Evolutionary conservation across 2,329 filamentous ascomycete genomes (phyloP), one percentile per base, ranked within the genome.

Genomic region (Sclerotinia trifoliorum): DNA sequence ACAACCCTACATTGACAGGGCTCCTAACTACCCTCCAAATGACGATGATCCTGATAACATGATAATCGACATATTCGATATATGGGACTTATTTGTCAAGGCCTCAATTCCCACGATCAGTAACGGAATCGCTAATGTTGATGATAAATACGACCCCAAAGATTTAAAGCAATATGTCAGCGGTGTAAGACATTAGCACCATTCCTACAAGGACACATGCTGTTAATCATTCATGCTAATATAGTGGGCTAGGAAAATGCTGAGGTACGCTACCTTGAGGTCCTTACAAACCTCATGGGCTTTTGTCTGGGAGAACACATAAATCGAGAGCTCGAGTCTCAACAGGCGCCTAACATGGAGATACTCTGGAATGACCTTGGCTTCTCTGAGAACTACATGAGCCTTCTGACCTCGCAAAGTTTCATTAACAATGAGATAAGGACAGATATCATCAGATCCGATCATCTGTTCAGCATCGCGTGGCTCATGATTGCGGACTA

Each of bases 401-500:
- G n/a, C 10, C 10, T 35, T 11, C 17, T 56, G 17, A 56, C 54
- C 54, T 5, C 17, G 10, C 3, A 11, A 39, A 56, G 32, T 3
- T 56, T 56, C 10, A 35, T 56, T 21, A 11, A n/a, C 1, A 56
- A 56, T 13, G 54, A 56, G 54, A 19, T 56, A 39, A 5, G 54
- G 17, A 39, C 54, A 6, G 54, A 56, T 29, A 56, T 56, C 7
- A 6, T 19, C 21, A 35, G 54, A 19, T 17, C 10, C 8, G 32
- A 56, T 39, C 54, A 56, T 39, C 21, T 56, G n/a, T 56, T 56
- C n/a, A 56, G 54, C 32, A 56, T 56, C 11, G 29, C 54, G 29
- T 56, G 54, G 29, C 54, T 56, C 35, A 39, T 56, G 29, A 56
- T 56, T 35, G 54, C 54, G 21, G 54, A 56, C 29, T 56, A 56